Conservation (phyloP, 768 basidiomycete species). For the Rhizopogon vesiculosus region DNA sequence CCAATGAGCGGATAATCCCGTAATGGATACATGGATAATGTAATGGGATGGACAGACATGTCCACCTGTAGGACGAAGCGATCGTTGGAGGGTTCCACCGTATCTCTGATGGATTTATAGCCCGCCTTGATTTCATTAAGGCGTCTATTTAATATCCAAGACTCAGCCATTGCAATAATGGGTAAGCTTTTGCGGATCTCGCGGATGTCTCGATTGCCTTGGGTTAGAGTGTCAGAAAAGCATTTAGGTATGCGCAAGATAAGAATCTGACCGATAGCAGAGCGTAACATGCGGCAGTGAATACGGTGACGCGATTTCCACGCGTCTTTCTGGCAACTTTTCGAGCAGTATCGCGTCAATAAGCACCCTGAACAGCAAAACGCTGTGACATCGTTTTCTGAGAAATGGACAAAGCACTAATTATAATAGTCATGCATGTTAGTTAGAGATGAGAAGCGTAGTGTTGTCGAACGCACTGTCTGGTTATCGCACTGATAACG, state of each 20-base stretch:
- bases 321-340: neutral
- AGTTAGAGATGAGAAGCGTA: neutral
- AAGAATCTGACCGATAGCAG: neutral
- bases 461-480: neutral
- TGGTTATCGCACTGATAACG: neutral
- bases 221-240: neutral
- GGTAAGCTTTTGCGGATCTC: constrained; percentile 1
- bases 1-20: neutral
- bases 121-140: neutral
- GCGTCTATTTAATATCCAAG: neutral
- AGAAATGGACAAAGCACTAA: neutral
- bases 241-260: neutral
- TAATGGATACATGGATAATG: neutral
- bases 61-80: neutral
- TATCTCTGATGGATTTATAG: neutral
- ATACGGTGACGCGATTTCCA: neutral
- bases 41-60: neutral
- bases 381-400: neutral
- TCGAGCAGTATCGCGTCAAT: neutral
- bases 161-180: neutral
- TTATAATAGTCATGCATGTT: neutral
- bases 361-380: neutral
- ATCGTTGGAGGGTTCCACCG: neutral
- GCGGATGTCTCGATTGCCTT: neutral
- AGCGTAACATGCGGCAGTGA: neutral